Evolutionary conservation across 352 stramenopile species (phyloP), one percentile per base, ranked within the genome.

Genomic region (Plasmopara halstedii): DNA sequence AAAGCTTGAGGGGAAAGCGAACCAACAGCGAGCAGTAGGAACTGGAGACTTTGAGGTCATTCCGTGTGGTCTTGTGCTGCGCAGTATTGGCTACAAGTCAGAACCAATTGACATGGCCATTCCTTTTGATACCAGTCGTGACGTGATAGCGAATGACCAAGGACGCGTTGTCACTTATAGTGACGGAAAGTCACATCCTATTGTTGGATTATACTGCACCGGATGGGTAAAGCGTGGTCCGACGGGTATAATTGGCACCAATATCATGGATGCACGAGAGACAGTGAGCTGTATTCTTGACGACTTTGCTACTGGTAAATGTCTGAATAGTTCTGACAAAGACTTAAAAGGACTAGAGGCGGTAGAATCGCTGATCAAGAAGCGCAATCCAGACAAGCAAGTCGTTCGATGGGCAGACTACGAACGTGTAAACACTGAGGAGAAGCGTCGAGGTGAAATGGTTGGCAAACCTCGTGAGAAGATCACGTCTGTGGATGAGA

Each of bases 151-250:
- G 19, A 80, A 92, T 47, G 60, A 81, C 17, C 44, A 76, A 42
- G 72, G 86, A 48, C 62, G 72, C 20, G 32, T 93, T 55, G 47
- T 88, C 22, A 46, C 71, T 52, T 60, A n/a, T 44, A 64, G 46
- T 0, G 62, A 67, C 19, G 49, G 55, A 10, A 59, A 54, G 42
- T 51, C 58, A 38, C 37, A 66, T 23, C 56, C 53, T 0, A 70
- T 93, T 20, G 61, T 72, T 40, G 90, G 93, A 0, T 54, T 99
- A 22, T 99, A 99, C 66, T 96, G 92, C 50, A 78, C 88, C 17
- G 97, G 97, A 2, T 99, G 97, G 97, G 78, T 98, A 18, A 98
- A 99, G 70, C 87, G 97, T 44, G 96, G 97, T 5, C 95, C 97
- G 8, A 89, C 73, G 17, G 97, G 97, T 0, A 99, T 99, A 55